A percentile compares a stretch with the other conserved stretches of the same genome.
Evolutionary conservation across 2,329 filamentous ascomycete genomes (phyloP).

Genomic region (Aureobasidium melanogenum): DNA sequence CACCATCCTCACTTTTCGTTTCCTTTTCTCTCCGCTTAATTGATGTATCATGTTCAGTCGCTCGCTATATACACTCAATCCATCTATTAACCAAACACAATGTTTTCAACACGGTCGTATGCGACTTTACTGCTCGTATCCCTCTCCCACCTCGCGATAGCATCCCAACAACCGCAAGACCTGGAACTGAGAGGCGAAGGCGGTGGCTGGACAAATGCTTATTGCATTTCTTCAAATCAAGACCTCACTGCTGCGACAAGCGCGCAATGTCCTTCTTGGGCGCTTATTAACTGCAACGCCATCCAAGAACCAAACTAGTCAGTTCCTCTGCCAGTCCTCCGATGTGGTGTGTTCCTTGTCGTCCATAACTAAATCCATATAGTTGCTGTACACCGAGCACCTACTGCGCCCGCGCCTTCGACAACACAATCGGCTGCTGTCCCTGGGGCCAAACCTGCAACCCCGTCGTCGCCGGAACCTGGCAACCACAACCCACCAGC

Average conservation of each 20-base stretch:
- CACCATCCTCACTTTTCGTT: background rate
- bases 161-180: background rate
- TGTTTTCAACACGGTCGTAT: background rate
- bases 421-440: constrained; percentile 26
- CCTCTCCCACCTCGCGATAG: too few relatives aligned
- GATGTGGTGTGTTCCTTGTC: too few relatives aligned
- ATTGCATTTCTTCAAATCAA: background rate
- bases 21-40: background rate
- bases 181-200: background rate
- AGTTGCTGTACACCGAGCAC: constrained; percentile 27
- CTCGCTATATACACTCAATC: background rate
- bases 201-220: background rate
- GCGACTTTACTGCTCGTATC: background rate
- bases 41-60: background rate
- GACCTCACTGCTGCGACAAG: constrained; percentile 25
- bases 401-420: constrained; percentile 23
- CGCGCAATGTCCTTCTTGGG: constrained; percentile 27
- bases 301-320: constrained; percentile 36
- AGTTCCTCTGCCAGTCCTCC: too few relatives aligned
- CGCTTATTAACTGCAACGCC: constrained; percentile 32
- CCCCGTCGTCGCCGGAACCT: constrained; percentile 16
- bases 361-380: too few relatives aligned
- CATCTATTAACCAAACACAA: background rate
- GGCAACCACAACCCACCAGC: constrained; percentile 11
- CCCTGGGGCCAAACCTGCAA: constrained; percentile 23